Conservation (phyloP, 2,329 filamentous ascomycete genomes). For the Phialemoniopsis sp. region DNA sequence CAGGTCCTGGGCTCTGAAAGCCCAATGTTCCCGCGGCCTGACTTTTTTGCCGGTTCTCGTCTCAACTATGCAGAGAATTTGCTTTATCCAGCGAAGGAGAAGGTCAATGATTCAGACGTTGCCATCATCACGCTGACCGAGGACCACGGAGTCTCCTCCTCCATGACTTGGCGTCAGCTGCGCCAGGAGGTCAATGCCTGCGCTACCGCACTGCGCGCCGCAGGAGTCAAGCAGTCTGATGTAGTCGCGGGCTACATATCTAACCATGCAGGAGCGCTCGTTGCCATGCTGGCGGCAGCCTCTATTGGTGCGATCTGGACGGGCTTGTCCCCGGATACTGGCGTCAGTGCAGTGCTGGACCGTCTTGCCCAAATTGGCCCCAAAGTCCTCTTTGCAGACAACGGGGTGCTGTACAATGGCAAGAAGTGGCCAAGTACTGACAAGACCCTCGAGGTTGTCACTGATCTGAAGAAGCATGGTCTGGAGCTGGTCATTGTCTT, state of each 20-base stretch:
- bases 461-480: constrained; percentile 52
- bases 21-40: constrained; percentile 79
- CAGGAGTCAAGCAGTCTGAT: constrained; percentile 54
- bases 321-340: constrained; percentile 86
- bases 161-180: constrained; percentile 71
- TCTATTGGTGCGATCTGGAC: constrained; percentile 90
- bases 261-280: constrained; percentile 82
- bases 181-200: constrained; percentile 73
- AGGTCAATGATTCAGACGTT: constrained; percentile 52
- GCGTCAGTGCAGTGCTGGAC: constrained; percentile 86
- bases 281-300: constrained; percentile 82
- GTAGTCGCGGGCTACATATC: constrained; percentile 74
- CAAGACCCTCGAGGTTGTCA: constrained; percentile 76
- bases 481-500: constrained; percentile 73
- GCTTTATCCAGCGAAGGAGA: constrained; percentile 65
- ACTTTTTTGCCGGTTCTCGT: constrained; percentile 75
- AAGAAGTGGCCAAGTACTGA: constrained; percentile 76
- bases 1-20: constrained; percentile 65
- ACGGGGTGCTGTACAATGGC: constrained; percentile 86
- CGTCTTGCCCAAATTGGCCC: constrained; percentile 82
- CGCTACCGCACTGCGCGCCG: constrained; percentile 60
- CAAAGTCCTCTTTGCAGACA: constrained; percentile 79
- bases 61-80: constrained; percentile 96
- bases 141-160: constrained; percentile 39
- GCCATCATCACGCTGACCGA: constrained; percentile 84